Conservation (phyloP, 768 basidiomycete genomes). For the Boletus coccyginus region DNA sequence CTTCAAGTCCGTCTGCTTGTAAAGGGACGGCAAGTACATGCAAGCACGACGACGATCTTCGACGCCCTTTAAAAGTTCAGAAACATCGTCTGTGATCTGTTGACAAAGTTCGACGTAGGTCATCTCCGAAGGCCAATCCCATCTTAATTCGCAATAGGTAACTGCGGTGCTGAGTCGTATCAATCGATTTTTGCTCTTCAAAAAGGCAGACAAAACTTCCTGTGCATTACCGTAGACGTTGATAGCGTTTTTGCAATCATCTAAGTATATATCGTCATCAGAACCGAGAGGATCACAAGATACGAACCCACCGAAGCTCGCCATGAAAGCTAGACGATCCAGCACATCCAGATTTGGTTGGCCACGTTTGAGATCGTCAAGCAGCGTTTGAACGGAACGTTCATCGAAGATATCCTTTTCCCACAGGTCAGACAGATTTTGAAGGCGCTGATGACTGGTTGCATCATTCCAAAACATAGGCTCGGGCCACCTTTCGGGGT, state of each 20-base stretch:
- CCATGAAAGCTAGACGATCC: conserved; percentile 30
- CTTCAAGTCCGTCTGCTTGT: conserved; percentile 16
- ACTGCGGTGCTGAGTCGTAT: conserved; percentile 26
- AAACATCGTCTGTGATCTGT: conserved; percentile 9
- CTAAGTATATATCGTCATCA: conserved; percentile 7
- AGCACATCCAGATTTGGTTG: conserved; percentile 20
- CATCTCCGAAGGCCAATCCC: conserved; percentile 16
- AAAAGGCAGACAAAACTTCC: conserved; percentile 9
- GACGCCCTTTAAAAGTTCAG: conserved; percentile 11
- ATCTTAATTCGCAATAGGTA: conserved; percentile 26
- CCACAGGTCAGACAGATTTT: conserved; percentile 19
- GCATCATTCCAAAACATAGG: conserved; percentile 31
- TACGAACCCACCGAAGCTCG: conserved; percentile 23
- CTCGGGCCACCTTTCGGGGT: conserved; percentile 24
- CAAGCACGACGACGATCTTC: conserved; percentile 21
- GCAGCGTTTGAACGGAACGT: conserved; percentile 13
- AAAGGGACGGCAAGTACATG: conserved; percentile 29
- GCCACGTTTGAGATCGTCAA: conserved; percentile 17
- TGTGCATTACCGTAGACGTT: background rate
- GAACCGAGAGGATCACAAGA: background rate
- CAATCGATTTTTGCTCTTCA: conserved; percentile 12
- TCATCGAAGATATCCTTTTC: conserved; percentile 31
- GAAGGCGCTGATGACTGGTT: conserved; percentile 18
- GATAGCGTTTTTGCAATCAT: conserved; percentile 14
- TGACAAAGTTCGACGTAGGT: background rate